These are phyloP conservation scores for Martensiomyces pterosporus DNA, from an alignment of 192 early-diverging fungal genomes.

Conservation along the genomic window DNA sequence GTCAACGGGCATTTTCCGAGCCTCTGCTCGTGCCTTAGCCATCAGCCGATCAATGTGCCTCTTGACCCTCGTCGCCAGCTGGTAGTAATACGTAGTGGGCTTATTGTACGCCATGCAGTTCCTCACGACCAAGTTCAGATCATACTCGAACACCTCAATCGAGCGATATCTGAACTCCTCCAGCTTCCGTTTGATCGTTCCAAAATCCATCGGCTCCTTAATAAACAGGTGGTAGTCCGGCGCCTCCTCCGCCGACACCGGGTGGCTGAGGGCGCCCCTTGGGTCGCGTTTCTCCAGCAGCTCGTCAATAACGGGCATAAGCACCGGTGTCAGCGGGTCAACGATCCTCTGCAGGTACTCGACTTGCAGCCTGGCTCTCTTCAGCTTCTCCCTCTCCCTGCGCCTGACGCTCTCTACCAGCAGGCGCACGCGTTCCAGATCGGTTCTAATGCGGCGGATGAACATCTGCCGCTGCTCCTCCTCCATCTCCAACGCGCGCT, in stretches of 20 bases:
- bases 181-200: conserved; percentile 58
- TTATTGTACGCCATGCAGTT: conserved; percentile 50
- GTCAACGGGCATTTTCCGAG: conserved; percentile 24
- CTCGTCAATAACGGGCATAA: conserved; percentile 63
- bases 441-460: conserved; percentile 61
- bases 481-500: conserved; percentile 74
- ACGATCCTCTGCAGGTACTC: conserved; percentile 64
- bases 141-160: conserved; percentile 58
- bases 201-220: conserved; percentile 74
- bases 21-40: conserved; percentile 4
- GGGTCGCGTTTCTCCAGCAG: conserved; percentile 68
- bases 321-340: conserved; percentile 66
- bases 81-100: conserved; percentile 43
- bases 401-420: conserved; percentile 71
- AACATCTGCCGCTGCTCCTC: conserved; percentile 65
- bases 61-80: conserved; percentile 33
- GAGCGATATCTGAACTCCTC: conserved; percentile 52
- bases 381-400: conserved; percentile 69
- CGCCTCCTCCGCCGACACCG: conserved; percentile 62
- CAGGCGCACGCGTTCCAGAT: conserved; percentile 85
- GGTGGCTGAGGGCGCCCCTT: conserved; percentile 61
- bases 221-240: conserved; percentile 77
- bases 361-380: conserved; percentile 54
- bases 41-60: conserved; percentile 23
- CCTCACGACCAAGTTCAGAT: conserved; percentile 24